Base-by-base conservation (phyloP, 345 rosid genomes). In the Gossypium thurberi region DNA sequence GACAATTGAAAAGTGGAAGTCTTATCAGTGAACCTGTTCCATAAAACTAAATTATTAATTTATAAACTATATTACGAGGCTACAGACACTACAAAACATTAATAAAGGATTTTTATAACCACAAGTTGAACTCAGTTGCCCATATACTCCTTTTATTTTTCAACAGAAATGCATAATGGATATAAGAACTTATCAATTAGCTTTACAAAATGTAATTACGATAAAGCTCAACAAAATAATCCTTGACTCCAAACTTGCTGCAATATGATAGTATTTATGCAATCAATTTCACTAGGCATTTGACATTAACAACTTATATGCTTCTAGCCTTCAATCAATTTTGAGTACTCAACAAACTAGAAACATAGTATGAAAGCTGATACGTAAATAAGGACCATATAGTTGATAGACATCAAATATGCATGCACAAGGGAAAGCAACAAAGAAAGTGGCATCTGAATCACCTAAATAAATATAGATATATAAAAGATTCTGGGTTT, bases 1-100 rank as follows among this genome's bases (percentile, higher is more conserved):
- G 40, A 46, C 37, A 66, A 66, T 2, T 44, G 14, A 63, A 42
- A 46, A 46, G 70, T 66, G 70, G 40, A 66, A 68, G 59, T 51
- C 59, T 50, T 26, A 50, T 26, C n/a, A 4, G 10, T 4, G 59
- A 17, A 50, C 4, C 14, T 50, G 52, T 28, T 28, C 44, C 25
- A 68, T 15, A 48, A 64, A 18, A 18, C 48, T 17, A 20, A 42
- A 43, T 65, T 42, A 65, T 21, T 25, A 48, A 8, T 25, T 50
- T 50, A 48, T 26, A 25, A 68, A 50, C 44, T 15, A 13, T 15
- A 26, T 43, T 26, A 25, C 15, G 57, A 13, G 44, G 56, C 44
- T 26, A 26, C 15, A 47, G 13, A 66, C 42, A 23, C 11, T 47
- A 65, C 37, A 44, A 65, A 46, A 66, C 13, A 1, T 47, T 47